Conservation (phyloP, 225 moss, liverwort and hornwort genomes). For the Marchantia polymorpha region DNA sequence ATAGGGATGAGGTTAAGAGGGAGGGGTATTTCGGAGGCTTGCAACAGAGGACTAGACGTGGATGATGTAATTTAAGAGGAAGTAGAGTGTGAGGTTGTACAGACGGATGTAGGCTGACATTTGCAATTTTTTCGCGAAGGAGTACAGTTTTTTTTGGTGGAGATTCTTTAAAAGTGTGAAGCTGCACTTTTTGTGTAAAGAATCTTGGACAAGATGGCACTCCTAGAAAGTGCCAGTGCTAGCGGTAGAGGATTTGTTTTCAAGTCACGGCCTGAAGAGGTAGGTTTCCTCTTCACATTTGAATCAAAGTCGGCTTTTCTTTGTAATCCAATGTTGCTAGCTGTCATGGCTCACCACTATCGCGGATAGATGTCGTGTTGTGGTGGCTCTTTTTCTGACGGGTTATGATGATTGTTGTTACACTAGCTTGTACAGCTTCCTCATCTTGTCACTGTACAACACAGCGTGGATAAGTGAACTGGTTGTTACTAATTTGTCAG, state of each 20-base stretch:
- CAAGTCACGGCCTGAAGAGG: neutral
- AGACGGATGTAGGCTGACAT: constrained; percentile 23
- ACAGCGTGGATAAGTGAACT: too few species aligned
- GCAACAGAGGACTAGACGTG: constrained; percentile 25
- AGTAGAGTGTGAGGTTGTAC: constrained; percentile 25
- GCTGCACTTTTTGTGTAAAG: neutral
- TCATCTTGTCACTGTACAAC: too few species aligned
- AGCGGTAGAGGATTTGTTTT: neutral
- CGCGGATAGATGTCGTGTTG: too few species aligned
- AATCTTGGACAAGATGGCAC: neutral
- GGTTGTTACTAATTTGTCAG: too few species aligned
- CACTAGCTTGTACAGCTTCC: too few species aligned
- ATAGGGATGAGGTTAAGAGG: constrained; percentile 25
- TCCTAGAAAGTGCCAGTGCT: neutral
- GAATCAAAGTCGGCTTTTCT: neutral
- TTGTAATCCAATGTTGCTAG: neutral
- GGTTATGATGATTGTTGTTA: too few species aligned
- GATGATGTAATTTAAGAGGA: constrained; percentile 9
- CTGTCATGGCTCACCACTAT: too few species aligned
- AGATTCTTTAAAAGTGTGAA: neutral
- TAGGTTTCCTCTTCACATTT: neutral
- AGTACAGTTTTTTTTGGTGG: neutral
- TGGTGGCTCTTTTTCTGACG: too few species aligned
- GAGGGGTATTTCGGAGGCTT: constrained; percentile 33
- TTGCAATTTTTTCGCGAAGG: neutral